Conservation (phyloP, 129 eudicot species). For the Chrysanthemum lavandulifolium region DNA sequence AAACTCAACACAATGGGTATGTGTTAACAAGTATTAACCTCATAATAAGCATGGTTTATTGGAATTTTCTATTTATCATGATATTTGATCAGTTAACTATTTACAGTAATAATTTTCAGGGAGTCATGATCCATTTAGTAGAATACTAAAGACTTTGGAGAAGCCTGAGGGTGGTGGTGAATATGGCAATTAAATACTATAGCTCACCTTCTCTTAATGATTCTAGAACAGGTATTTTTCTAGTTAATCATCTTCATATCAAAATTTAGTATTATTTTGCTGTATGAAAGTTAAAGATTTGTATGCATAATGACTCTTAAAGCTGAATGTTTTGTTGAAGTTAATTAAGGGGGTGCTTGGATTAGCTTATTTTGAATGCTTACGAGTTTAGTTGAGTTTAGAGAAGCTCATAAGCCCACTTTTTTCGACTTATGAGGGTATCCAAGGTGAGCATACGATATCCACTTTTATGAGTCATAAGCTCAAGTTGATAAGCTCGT, state of each 20-base stretch:
- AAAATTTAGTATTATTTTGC: background rate
- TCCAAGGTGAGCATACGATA: no score
- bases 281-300: no score
- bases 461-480: no score
- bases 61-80: background rate
- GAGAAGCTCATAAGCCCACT: no score
- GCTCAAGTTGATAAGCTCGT: no score
- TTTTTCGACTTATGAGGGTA: background rate
- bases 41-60: background rate
- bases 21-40: background rate
- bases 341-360: no score
- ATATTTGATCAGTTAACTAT: background rate
- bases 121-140: slow-evolving; percentile 12
- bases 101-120: background rate
- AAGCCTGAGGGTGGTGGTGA: slow-evolving; percentile 17
- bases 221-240: slow-evolving; percentile 9
- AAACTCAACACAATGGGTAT: slow-evolving; percentile 15
- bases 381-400: no score
- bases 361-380: no score
- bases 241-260: background rate
- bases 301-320: no score
- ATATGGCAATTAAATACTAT: slow-evolving; percentile 25
- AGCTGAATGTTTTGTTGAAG: no score
- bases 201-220: slow-evolving; percentile 27
- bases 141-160: slow-evolving; percentile 18